Conservation (phyloP, 2,329 filamentous ascomycete species). For the Scedosporium aurantiacum region DNA sequence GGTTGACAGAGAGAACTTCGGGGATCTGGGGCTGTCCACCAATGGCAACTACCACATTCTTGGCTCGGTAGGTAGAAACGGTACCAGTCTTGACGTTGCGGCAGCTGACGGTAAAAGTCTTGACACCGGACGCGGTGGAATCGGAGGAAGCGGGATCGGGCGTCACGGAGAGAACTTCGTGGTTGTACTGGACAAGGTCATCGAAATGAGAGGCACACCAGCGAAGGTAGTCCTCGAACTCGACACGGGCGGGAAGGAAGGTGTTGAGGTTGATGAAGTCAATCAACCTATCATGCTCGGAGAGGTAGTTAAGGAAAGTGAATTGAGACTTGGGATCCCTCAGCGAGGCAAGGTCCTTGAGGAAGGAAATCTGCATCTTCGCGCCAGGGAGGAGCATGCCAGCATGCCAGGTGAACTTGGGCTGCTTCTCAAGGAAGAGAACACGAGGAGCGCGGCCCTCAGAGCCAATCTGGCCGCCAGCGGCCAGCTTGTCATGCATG, state of each 20-base stretch:
- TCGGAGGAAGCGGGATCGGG: conserved; percentile 35
- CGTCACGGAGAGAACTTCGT: conserved; percentile 63
- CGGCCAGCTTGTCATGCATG: conserved; percentile 65
- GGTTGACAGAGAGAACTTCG: conserved; percentile 53
- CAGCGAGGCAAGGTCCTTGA: conserved; percentile 89
- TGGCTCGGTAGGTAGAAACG: conserved; percentile 41
- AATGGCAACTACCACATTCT: conserved; percentile 52
- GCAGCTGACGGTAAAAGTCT: conserved; percentile 57
- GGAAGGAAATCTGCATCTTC: conserved; percentile 95
- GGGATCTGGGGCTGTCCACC: conserved; percentile 60
- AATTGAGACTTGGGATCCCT: conserved; percentile 82
- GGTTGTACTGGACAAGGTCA: conserved; percentile 59
- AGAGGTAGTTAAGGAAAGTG: conserved; percentile 91
- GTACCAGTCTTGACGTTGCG: conserved; percentile 48
- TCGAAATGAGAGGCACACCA: conserved; percentile 84
- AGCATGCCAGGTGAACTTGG: conserved; percentile 79
- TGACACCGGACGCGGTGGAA: conserved; percentile 29
- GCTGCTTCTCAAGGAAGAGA: conserved; percentile 79
- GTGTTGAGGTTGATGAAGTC: conserved; percentile 87
- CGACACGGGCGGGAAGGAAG: conserved; percentile 72
- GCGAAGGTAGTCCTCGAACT: conserved; percentile 91
- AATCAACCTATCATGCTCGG: conserved; percentile 67
- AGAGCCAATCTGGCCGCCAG: conserved; percentile 25
- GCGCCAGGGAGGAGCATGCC: conserved; percentile 91
- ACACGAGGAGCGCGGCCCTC: conserved; percentile 51